phyloP scores from a whole-genome alignment of 371 early-diverging fungal species.

The Mortierella sp. region DNA sequence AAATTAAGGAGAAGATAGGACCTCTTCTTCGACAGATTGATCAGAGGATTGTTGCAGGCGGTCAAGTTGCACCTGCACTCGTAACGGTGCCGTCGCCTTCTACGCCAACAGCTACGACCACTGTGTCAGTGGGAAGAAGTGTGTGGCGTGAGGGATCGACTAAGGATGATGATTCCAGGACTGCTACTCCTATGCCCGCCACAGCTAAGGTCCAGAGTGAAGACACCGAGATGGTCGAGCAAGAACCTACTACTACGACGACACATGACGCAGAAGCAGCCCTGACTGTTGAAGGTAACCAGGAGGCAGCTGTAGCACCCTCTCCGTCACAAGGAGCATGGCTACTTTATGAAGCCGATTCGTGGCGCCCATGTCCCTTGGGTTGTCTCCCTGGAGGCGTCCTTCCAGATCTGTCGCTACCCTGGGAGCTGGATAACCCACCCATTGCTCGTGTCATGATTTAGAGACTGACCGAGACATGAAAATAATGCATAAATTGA shows the following conservation, averaged over 20 bases:
- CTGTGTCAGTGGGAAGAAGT: slow-evolving; percentile 11
- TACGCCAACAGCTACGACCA: neutral
- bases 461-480: slow-evolving; percentile 3
- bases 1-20: slow-evolving; percentile 44
- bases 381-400: slow-evolving; percentile 53
- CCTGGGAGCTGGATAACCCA: slow-evolving; percentile 42
- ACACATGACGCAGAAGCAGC: slow-evolving; percentile 1
- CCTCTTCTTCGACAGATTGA: slow-evolving; percentile 46
- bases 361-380: slow-evolving; percentile 50
- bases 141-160: slow-evolving; percentile 22
- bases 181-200: neutral
- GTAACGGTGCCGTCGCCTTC: slow-evolving; percentile 20
- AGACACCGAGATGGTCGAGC: slow-evolving; percentile 4
- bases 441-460: slow-evolving; percentile 39
- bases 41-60: slow-evolving; percentile 53
- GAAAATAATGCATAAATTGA: too few species aligned
- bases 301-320: neutral
- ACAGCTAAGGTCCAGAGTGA: neutral
- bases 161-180: neutral
- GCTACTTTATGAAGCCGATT: slow-evolving; percentile 35
- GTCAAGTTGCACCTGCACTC: slow-evolving; percentile 6
- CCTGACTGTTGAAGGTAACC: neutral
- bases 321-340: slow-evolving; percentile 11
- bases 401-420: slow-evolving; percentile 44
- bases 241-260: neutral